Percentiles rank a stretch among this genome's conserved stretches.
Evolutionary conservation across 306 rosid genomes (phyloP).

Genomic region (Dryas alaskensis): DNA sequence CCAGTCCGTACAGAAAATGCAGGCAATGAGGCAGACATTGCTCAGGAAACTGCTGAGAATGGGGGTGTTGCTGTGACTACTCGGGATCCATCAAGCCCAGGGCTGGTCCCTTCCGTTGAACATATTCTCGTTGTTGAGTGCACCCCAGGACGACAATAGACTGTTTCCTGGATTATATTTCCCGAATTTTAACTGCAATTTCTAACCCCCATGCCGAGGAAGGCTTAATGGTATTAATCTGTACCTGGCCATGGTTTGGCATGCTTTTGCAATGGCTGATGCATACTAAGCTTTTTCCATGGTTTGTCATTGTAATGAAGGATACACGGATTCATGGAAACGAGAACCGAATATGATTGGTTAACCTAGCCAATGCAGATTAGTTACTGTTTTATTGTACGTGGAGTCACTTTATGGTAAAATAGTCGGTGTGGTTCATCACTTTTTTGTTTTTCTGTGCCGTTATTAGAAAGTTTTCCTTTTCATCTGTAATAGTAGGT

Average conservation of each 20-base stretch:
- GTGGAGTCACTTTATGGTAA: not conserved
- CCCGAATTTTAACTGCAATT: conserved; percentile 31
- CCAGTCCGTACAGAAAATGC: conserved; percentile 64
- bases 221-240: conserved; percentile 33
- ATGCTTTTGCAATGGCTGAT: conserved; percentile 11
- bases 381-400: not conserved
- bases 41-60: conserved; percentile 57
- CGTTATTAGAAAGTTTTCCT: no score
- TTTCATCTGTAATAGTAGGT: no score
- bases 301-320: conserved; percentile 42
- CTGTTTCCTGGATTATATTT: conserved; percentile 17
- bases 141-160: conserved; percentile 44
- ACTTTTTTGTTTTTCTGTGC: not conserved
- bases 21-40: conserved; percentile 40
- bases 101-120: conserved; percentile 34
- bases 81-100: conserved; percentile 32
- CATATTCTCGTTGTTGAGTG: conserved; percentile 36
- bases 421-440: not conserved
- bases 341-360: conserved; percentile 24
- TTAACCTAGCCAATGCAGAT: conserved; percentile 16
- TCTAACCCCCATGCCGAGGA: conserved; percentile 43
- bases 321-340: conserved; percentile 31
- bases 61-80: conserved; percentile 36
- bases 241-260: conserved; percentile 29
- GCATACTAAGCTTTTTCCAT: conserved; percentile 19